phyloP scores from a whole-genome alignment of 176 grass and related monocot genomes.

The Dactylis glomerata region DNA sequence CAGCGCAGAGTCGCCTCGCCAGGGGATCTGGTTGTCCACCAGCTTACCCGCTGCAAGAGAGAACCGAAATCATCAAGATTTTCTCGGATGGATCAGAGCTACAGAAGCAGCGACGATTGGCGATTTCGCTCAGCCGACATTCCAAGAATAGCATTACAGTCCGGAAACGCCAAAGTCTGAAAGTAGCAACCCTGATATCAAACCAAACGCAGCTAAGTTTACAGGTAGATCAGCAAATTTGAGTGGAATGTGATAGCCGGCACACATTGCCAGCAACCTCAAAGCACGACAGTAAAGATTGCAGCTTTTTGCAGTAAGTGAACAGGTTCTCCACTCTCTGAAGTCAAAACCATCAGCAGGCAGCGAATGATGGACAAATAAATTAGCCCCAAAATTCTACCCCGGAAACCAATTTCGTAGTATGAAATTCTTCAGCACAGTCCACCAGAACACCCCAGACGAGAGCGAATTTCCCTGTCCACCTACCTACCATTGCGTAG shows the following conservation, averaged over 20 bases:
- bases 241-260: not conserved
- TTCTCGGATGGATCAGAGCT: not conserved
- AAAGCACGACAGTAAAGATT: not conserved
- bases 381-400: not conserved
- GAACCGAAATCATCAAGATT: not conserved
- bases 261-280: not conserved
- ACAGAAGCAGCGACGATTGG: too few species aligned
- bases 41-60: conserved; percentile 69
- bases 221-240: not conserved
- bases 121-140: not conserved
- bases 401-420: not conserved
- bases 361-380: not conserved
- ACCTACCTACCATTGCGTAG: not conserved
- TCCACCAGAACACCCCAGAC: not conserved
- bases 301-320: not conserved
- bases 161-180: not conserved
- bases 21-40: conserved; percentile 77
- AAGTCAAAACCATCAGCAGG: not conserved
- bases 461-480: not conserved
- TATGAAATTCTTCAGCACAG: not conserved
- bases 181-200: not conserved
- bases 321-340: not conserved
- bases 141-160: not conserved
- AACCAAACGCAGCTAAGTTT: not conserved
- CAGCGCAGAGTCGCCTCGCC: conserved; percentile 80